These are phyloP conservation scores for Hirschioporus abietinus DNA, from an alignment of 768 basidiomycete genomes.

Conservation along the genomic window DNA sequence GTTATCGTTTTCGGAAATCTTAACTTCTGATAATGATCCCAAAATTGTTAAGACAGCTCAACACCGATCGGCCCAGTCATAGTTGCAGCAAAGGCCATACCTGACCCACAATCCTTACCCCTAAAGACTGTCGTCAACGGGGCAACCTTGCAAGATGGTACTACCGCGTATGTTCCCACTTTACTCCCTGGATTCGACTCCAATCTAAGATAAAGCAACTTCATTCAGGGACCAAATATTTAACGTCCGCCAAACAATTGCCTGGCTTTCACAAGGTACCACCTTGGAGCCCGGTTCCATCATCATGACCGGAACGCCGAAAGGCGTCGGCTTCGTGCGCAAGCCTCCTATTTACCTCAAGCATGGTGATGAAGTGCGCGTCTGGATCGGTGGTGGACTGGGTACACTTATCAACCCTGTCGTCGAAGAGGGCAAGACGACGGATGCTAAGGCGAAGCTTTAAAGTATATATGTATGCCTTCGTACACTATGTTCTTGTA, in stretches of 20 bases:
- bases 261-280: constrained; percentile 80
- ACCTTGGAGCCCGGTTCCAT: constrained; percentile 77
- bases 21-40: constrained; percentile 22
- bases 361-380: constrained; percentile 64
- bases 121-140: constrained; percentile 68
- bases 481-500: neutral
- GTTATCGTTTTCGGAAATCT: neutral
- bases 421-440: constrained; percentile 49
- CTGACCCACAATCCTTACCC: constrained; percentile 58
- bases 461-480: constrained; percentile 19
- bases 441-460: constrained; percentile 32
- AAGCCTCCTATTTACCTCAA: constrained; percentile 67
- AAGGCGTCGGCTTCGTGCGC: constrained; percentile 76
- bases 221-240: constrained; percentile 73
- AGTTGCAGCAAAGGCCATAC: constrained; percentile 57
- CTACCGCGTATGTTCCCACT: constrained; percentile 53
- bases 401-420: constrained; percentile 79
- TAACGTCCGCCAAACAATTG: constrained; percentile 66
- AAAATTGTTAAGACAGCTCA: constrained; percentile 25
- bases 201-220: neutral
- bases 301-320: constrained; percentile 80
- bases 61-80: constrained; percentile 78
- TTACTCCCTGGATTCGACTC: neutral
- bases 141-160: constrained; percentile 65
- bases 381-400: constrained; percentile 67